phyloP scores from a whole-genome alignment of 2,329 filamentous ascomycete genomes.

The Penicillium freii region DNA sequence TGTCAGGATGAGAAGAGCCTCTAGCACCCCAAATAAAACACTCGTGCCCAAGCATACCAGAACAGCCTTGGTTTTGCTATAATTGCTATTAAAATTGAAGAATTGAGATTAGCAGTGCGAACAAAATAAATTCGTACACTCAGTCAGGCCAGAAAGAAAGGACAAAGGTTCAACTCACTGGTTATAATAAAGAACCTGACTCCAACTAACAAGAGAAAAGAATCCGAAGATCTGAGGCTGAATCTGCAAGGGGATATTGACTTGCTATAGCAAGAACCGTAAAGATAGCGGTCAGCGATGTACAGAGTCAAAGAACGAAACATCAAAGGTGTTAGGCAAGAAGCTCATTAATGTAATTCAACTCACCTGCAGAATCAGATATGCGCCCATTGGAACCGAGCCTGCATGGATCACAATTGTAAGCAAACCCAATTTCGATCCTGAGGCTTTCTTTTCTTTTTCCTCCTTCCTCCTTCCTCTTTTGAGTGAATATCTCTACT shows the following conservation, averaged over 20 bases:
- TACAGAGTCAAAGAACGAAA: too few relatives aligned
- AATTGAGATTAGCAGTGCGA: background rate
- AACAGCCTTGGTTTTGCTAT: constrained; percentile 50
- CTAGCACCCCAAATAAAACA: constrained; percentile 52
- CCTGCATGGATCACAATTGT: constrained; percentile 24
- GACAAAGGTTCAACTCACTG: constrained; percentile 37
- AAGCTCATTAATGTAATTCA: background rate
- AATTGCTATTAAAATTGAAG: constrained; percentile 18
- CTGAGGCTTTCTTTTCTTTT: background rate
- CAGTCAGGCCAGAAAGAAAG: background rate
- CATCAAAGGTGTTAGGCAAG: background rate
- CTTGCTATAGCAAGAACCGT: constrained; percentile 43
- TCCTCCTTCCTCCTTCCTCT: background rate
- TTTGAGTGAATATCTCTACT: background rate
- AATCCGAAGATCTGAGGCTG: constrained; percentile 55
- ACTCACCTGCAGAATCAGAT: constrained; percentile 51
- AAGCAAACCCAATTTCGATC: background rate
- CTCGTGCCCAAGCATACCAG: constrained; percentile 43
- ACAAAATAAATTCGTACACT: background rate
- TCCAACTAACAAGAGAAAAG: constrained; percentile 52
- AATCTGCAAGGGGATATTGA: constrained; percentile 55
- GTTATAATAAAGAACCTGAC: constrained; percentile 53
- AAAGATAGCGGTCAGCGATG: background rate
- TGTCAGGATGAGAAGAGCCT: constrained; percentile 57
- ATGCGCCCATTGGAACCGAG: constrained; percentile 52